Conservation (phyloP, 441 rosid species). For the Pelargonium cotyledonis region DNA sequence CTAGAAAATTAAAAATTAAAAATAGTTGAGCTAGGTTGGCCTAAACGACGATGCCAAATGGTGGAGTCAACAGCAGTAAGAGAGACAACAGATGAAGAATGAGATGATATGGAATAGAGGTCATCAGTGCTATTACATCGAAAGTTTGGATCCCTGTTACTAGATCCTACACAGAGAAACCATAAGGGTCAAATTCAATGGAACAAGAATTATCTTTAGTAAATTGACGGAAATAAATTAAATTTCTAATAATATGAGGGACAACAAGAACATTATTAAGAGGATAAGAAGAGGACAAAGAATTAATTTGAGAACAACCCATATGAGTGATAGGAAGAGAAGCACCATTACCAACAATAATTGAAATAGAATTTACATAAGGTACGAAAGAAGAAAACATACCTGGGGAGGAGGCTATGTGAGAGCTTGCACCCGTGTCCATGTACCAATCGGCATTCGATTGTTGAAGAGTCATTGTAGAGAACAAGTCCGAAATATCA, state of each 20-base stretch:
- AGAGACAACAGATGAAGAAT: neutral
- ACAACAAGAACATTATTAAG: no score
- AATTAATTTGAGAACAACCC: no score
- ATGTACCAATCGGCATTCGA: neutral
- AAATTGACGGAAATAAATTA: neutral
- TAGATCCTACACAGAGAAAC: neutral
- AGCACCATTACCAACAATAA: neutral
- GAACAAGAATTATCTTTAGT: neutral
- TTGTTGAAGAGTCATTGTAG: neutral
- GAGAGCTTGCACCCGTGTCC: neutral
- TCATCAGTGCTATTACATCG: neutral
- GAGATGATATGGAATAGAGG: neutral
- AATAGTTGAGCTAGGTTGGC: neutral
- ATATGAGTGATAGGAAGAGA: no score
- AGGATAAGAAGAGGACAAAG: no score
- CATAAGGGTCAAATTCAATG: neutral
- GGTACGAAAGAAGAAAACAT: neutral
- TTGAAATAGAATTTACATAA: neutral
- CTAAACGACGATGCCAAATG: neutral
- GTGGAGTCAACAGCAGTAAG: neutral
- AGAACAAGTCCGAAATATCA: neutral
- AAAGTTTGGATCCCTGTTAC: neutral
- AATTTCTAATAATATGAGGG: neutral
- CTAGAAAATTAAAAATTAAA: neutral
- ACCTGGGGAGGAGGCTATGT: neutral